phyloP scores from a whole-genome alignment of 441 rosid species.

The Viola pubescens region DNA sequence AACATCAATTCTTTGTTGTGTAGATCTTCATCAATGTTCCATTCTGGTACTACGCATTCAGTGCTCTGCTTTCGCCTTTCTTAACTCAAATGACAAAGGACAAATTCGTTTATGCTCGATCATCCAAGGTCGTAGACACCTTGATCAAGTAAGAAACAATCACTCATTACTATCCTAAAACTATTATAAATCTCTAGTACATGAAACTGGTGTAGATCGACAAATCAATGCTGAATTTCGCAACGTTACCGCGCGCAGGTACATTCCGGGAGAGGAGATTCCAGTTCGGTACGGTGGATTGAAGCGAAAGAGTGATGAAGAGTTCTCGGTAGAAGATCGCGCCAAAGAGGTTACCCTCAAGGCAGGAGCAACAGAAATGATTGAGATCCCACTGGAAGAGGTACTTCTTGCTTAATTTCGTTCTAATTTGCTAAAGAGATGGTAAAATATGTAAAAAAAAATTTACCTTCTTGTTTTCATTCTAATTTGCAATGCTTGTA shows the following conservation, averaged over 20 bases:
- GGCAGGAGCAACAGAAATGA: conserved; percentile 30
- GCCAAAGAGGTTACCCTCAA: conserved; percentile 34
- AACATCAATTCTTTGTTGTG: background rate
- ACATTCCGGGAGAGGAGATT: conserved; percentile 39
- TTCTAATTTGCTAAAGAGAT: background rate
- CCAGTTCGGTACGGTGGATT: conserved; percentile 50
- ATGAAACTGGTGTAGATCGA: too few species aligned
- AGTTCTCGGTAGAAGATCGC: conserved; percentile 30
- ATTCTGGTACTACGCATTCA: conserved; percentile 45
- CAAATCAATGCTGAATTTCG: too few species aligned
- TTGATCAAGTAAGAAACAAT: conserved; percentile 39
- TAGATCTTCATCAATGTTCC: conserved; percentile 50
- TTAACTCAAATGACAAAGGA: conserved; percentile 39
- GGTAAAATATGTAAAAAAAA: background rate
- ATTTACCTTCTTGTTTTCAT: background rate
- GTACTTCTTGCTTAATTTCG: conserved; percentile 20
- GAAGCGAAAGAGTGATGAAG: conserved; percentile 38
- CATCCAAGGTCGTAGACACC: conserved; percentile 35
- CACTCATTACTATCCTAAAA: too few species aligned
- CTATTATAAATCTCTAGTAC: too few species aligned
- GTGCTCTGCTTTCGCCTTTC: conserved; percentile 32
- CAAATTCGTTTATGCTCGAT: conserved; percentile 35
- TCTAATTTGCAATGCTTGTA: too few species aligned
- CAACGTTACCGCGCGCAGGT: conserved; percentile 19
- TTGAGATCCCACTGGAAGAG: conserved; percentile 34